Conservation (phyloP, 2,329 filamentous ascomycete species). For the Raffaelea ambrosiae region DNA sequence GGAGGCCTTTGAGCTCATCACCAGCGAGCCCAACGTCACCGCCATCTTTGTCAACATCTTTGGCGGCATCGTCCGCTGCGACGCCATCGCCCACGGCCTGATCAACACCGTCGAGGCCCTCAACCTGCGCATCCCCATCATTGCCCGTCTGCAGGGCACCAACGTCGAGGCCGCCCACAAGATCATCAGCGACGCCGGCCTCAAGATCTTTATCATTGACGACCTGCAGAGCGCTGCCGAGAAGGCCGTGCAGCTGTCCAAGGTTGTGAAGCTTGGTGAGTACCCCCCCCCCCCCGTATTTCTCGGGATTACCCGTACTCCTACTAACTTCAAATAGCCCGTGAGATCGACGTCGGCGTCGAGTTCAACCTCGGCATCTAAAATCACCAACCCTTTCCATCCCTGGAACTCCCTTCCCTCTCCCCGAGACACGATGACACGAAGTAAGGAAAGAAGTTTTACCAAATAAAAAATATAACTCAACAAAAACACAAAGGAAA, state of each 20-base stretch:
- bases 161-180: slow-evolving; percentile 95
- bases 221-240: slow-evolving; percentile 95
- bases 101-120: slow-evolving; percentile 92
- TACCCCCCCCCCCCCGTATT: slow-evolving; percentile 14
- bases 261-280: slow-evolving; percentile 96
- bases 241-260: slow-evolving; percentile 97
- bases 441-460: no score
- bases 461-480: no score
- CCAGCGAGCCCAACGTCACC: slow-evolving; percentile 93
- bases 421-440: no score
- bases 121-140: slow-evolving; percentile 93
- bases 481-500: no score
- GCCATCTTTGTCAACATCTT: slow-evolving; percentile 99
- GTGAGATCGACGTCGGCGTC: slow-evolving; percentile 94
- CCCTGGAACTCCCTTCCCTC: no score
- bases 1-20: slow-evolving; percentile 97
- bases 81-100: slow-evolving; percentile 91
- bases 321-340: slow-evolving; percentile 41
- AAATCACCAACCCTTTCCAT: no score
- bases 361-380: slow-evolving; percentile 94
- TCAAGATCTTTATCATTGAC: slow-evolving; percentile 99
- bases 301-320: not conserved
- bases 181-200: slow-evolving; percentile 88
- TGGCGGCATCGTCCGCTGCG: slow-evolving; percentile 95
- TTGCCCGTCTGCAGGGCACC: slow-evolving; percentile 94